Conservation (phyloP, 78 protist species). For the Neovahlkampfia damariscottae region DNA sequence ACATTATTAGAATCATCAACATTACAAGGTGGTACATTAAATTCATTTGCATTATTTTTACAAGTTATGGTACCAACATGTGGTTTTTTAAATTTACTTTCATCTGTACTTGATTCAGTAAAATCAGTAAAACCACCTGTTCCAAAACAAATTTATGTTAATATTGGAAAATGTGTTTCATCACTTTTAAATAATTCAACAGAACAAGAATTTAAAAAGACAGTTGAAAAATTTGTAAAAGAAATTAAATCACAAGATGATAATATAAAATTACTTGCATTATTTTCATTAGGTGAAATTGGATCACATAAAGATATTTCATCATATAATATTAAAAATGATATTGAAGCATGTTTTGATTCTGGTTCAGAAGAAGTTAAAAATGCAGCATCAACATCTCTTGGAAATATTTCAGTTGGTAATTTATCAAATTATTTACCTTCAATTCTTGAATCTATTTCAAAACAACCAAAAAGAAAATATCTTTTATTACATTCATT, state of each 20-base stretch:
- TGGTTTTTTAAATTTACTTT: background rate
- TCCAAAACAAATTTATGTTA: slow-evolving; percentile 4
- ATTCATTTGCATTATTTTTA: background rate
- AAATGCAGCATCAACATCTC: slow-evolving; percentile 57
- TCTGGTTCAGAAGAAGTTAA: slow-evolving; percentile 58
- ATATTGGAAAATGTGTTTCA: slow-evolving; percentile 1
- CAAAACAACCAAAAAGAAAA: slow-evolving; percentile 41
- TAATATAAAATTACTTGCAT: slow-evolving; percentile 30
- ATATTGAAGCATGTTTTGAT: slow-evolving; percentile 33
- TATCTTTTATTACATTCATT: slow-evolving; percentile 75
- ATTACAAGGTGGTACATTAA: slow-evolving; percentile 73
- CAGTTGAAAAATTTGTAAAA: slow-evolving; percentile 25
- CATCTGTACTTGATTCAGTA: background rate
- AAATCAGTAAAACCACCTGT: no score
- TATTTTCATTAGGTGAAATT: slow-evolving; percentile 73
- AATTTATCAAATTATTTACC: slow-evolving; percentile 37
- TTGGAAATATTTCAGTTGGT: slow-evolving; percentile 52
- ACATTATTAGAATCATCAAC: slow-evolving; percentile 41
- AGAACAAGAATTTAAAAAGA: background rate
- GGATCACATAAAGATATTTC: slow-evolving; percentile 55
- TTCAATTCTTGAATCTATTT: slow-evolving; percentile 42
- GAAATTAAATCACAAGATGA: background rate
- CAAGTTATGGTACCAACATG: background rate
- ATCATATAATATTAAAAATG: background rate
- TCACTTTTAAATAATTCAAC: background rate